Evolutionary conservation across 1,284 basidiomycete species (phyloP), one percentile per base, ranked within the genome.

Genomic region (Coniferiporia sulphurascens): DNA sequence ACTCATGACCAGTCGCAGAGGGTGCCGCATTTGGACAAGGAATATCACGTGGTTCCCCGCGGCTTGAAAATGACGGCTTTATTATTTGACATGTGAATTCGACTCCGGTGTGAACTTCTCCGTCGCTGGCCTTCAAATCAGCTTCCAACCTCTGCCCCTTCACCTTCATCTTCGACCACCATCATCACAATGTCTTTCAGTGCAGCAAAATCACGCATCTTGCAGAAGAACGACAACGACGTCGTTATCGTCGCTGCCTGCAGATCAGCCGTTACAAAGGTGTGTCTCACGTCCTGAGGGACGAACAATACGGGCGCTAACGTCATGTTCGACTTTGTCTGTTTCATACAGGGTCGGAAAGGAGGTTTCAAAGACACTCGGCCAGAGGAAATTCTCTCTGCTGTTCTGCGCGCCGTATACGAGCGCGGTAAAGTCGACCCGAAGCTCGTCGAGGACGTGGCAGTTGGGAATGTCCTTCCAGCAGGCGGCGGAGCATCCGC

Each of bases 361-460:
- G 95, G 95, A 59, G 93, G 92, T 13, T 95, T 98, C 80, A 94
- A 97, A 73, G 93, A 96, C 73, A 92, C 91, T 27, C 81, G 86
- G 53, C 93, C 94, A 10, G 96, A 98, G 69, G 90, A 96, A 68
- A 79, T 97, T 66, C 85, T 98, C 64, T 87, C 89, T 22, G 87
- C 85, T 61, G 89, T 93, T 63, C 82, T 97, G 62, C 80, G 83
- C 58, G 92, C 87, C 57, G 87, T 81, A 9, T 85, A 89, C 71
- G 77, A 79, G 27, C 81, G 79, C 58, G 82, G 79, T 56, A 78
- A 80, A 65, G 79, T 95, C 65, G 84, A 96, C 75, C 91, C 90
- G 59, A 78, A 81, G 60, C 80, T 93, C 68, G 88, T 97, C 64
- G 93, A 96, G 67, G 93, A 95, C 70, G 82, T 96, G 67, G 82